Base-by-base conservation (phyloP, 768 basidiomycete species). In the Nevesoporus exiguus region DNA sequence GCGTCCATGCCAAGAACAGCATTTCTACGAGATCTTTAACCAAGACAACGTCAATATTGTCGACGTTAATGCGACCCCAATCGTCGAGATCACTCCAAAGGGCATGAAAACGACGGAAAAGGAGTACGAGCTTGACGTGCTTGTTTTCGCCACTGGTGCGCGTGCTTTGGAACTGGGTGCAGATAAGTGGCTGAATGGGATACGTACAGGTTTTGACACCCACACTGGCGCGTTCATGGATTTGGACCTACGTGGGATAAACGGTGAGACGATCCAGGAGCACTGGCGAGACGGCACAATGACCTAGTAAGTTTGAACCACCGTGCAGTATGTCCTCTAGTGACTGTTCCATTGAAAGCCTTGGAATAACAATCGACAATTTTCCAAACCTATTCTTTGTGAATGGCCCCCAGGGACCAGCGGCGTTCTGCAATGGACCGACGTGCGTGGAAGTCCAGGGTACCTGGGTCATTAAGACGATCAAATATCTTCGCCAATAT, bases 271-370 rank as follows among this genome's bases (percentile, higher is more conserved):
- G 4, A n/a, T n/a, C n/a, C n/a, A n/a, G n/a, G n/a, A n/a, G n/a
- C n/a, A n/a, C n/a, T n/a, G n/a, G n/a, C n/a, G 30, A 24, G 50
- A 53, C 7, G 44, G 51, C 17, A 17, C 48, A 2, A 41, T 30
- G 33, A 58, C 58, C 17, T 49, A 59, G 56, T 59, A 22, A 45
- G 56, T 33, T 10, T 33, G n/a, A n/a, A n/a, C n/a, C n/a, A n/a
- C 9, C 6, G 5, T 43, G 11, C 27, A 7, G 10, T 29, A 44
- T 21, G 10, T 30, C 14, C 31, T 14, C 31, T 14, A 5, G 10
- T 11, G 14, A 33, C 5, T 14, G 10, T 14, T 10, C 6, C 9
- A 5, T 33, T 14, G 31, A 33, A 33, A 58, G 51, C 14, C 44
- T 58, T 11, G 31, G 31, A 5, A 37, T 49, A n/a, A n/a, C n/a